Base-by-base conservation (phyloP, 1,284 basidiomycete species). In the Leucoagaricus sp. region DNA sequence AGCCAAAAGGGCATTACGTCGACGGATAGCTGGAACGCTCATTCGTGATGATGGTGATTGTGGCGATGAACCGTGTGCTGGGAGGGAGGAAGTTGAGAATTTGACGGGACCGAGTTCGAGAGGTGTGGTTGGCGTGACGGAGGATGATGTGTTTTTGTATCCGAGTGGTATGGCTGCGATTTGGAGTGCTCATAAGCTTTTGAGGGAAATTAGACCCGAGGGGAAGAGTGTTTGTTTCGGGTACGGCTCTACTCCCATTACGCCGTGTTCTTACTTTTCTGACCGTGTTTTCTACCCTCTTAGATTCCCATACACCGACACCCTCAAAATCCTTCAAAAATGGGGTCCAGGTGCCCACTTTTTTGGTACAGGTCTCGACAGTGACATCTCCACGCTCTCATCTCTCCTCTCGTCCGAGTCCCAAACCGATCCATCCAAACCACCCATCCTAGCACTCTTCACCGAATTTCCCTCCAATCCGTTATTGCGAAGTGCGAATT, bases 321-420 rank as follows among this genome's bases (percentile, higher is more conserved):
- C 96, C n/a, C 82, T 98, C 59, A 99, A 99, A 73, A 86, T 97
- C 42, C 78, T 99, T 3, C 80, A 96, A 64, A 98, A 99, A 73
- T 99, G 96, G 94, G 97, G 97, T 1, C 92, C 93, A 1, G 97
- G 97, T 0, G 94, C 90, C 64, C 82, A 94, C 70, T 97, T 98
- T 76, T 83, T 93, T 58, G 96, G 96, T 2, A 78, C 85, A 60
- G 96, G 96, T 0, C 74, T 88, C 4, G 86, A 91, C 58, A 70
- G 78, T 3, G 93, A 97, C 58, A 81, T 98, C 15, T 85, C 89
- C 60, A 77, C 81, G 40, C 78, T 98, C 0, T 89, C 94, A 61
- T 67, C 64, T 8, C 71, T 93, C 0, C 79, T 96, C 4, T 76
- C 77, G 45, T 64, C 69, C n/a, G 79, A 81, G 67, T 70, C 67